Evolutionary conservation across 1,284 basidiomycete species (phyloP).

Genomic region (Ustilago esculenta): DNA sequence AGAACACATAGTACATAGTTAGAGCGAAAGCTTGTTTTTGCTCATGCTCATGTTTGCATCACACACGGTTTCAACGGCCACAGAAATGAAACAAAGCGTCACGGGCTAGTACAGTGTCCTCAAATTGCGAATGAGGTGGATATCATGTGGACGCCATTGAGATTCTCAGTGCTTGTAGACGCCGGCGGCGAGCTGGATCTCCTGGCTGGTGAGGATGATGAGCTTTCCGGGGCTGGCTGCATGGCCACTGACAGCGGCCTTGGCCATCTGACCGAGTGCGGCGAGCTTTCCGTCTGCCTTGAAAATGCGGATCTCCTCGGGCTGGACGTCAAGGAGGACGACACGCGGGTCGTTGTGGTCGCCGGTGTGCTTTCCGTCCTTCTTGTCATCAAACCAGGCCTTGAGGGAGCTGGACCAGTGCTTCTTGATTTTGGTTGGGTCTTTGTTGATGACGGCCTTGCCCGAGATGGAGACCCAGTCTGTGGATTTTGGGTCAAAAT

Average conservation of each 20-base stretch:
- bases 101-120: no score
- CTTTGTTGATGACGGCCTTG: slow-evolving; percentile 70
- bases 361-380: slow-evolving; percentile 86
- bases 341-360: slow-evolving; percentile 82
- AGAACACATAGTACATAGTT: no score
- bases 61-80: no score
- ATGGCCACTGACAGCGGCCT: slow-evolving; percentile 72
- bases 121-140: not conserved
- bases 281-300: slow-evolving; percentile 54
- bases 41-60: no score
- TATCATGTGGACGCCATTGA: no score
- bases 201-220: slow-evolving; percentile 73
- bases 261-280: slow-evolving; percentile 70
- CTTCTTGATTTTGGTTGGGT: slow-evolving; percentile 57
- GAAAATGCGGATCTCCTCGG: slow-evolving; percentile 72
- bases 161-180: slow-evolving; percentile 59
- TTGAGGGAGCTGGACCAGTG: slow-evolving; percentile 50
- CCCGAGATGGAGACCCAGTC: slow-evolving; percentile 87
- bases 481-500: slow-evolving; percentile 77
- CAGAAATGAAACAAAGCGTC: no score
- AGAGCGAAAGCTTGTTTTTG: no score
- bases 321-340: slow-evolving; percentile 80
- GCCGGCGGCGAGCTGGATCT: slow-evolving; percentile 70
- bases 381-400: slow-evolving; percentile 87
- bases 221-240: slow-evolving; percentile 75